Conservation (phyloP, 2,329 filamentous ascomycete genomes). For the Pyrenophora tritici-repentis region DNA sequence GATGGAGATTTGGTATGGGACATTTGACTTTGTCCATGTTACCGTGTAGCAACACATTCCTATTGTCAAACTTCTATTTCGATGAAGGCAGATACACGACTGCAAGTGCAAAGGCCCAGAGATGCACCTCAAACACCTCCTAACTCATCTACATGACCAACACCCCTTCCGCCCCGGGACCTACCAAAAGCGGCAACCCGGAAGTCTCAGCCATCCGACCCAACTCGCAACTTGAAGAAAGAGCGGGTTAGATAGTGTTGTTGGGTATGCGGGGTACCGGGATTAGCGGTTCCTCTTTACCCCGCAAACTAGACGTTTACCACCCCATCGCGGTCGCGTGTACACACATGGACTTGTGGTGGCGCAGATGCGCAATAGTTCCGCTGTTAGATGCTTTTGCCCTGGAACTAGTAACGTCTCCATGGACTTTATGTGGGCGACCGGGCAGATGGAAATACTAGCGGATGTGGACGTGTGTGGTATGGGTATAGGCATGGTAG, state of each 20-base stretch:
- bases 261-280: conserved; percentile 24
- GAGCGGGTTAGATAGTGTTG: not conserved
- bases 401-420: conserved; percentile 7
- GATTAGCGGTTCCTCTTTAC: conserved; percentile 9
- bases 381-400: conserved; percentile 5
- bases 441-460: conserved; percentile 20
- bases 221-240: not conserved
- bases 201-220: not conserved
- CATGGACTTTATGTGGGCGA: conserved; percentile 3
- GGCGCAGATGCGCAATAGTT: conserved; percentile 4
- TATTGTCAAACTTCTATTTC: too few relatives aligned
- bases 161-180: not conserved
- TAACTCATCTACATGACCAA: not conserved
- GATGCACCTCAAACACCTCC: not conserved
- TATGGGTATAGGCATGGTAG: not conserved
- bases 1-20: too few relatives aligned
- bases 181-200: conserved; percentile 8
- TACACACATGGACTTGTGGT: conserved; percentile 2
- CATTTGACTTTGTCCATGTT: too few relatives aligned
- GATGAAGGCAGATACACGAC: too few relatives aligned
- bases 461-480: not conserved
- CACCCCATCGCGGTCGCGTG: conserved; percentile 10
- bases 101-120: not conserved
- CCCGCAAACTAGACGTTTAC: conserved; percentile 25
- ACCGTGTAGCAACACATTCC: too few relatives aligned